These are phyloP conservation scores for Closterium sp. DNA, from an alignment of 139 green algal species.

Conservation along the genomic window DNA sequence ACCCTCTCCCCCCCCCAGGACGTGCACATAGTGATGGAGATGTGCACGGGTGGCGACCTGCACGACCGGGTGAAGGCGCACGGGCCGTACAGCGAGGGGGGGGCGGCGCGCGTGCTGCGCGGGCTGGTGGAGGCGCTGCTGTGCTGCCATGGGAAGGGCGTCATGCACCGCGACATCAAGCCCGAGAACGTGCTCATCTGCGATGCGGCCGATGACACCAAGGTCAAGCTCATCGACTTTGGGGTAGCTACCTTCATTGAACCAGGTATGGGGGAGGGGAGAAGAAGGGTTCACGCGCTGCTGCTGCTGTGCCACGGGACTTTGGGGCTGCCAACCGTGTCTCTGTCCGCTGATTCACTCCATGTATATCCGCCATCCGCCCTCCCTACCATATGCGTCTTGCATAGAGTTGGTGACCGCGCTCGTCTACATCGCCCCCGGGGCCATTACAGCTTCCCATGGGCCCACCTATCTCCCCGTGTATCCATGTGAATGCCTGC, in stretches of 20 bases:
- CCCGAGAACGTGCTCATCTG: conserved; percentile 95
- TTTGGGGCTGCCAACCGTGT: too few relatives aligned
- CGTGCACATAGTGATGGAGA: too few relatives aligned
- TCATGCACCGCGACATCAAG: too few relatives aligned
- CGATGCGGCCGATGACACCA: conserved; percentile 58
- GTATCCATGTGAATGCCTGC: too few relatives aligned
- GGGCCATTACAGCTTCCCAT: neutral
- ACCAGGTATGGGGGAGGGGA: too few relatives aligned
- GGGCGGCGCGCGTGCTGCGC: conserved; percentile 73
- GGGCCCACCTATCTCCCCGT: neutral
- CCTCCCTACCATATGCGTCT: neutral
- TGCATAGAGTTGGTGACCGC: neutral
- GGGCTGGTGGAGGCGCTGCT: conserved; percentile 73
- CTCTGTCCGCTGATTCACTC: too few relatives aligned
- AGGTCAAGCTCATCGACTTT: conserved; percentile 70
- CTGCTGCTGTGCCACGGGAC: too few relatives aligned
- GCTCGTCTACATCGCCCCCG: neutral
- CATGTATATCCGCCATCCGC: neutral
- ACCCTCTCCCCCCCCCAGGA: too few relatives aligned
- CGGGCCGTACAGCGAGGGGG: conserved; percentile 82
- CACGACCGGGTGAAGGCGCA: conserved; percentile 85
- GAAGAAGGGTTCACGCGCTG: too few relatives aligned
- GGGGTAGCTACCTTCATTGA: conserved; percentile 62
- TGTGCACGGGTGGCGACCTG: conserved; percentile 88
- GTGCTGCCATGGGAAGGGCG: too few relatives aligned